A percentile compares a stretch with the other conserved stretches of the same genome.
These are phyloP conservation scores for Triangularia setosa DNA, from an alignment of 2,329 filamentous ascomycete genomes.

Conservation along the genomic window DNA sequence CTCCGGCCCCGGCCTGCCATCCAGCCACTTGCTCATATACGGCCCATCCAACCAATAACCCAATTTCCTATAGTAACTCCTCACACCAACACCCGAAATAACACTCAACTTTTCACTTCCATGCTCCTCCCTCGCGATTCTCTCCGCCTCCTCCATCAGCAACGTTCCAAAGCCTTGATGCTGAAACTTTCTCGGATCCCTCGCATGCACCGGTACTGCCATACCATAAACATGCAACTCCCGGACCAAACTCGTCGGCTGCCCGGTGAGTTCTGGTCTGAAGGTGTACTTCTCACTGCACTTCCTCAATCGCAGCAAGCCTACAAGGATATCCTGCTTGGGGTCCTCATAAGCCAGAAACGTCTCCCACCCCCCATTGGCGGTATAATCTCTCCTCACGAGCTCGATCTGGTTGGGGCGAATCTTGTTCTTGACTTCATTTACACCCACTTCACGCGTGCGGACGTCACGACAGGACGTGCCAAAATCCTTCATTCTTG, in stretches of 20 bases:
- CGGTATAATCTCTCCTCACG: conserved; percentile 86
- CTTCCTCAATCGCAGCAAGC: conserved; percentile 80
- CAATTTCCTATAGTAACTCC: conserved; percentile 90
- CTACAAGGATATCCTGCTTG: conserved; percentile 96
- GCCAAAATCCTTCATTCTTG: conserved; percentile 99
- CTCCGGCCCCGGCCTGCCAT: conserved; percentile 39
- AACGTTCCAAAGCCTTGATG: conserved; percentile 96
- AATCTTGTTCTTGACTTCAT: conserved; percentile 99
- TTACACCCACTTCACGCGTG: conserved; percentile 94
- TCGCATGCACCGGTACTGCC: conserved; percentile 92
- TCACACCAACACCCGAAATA: conserved; percentile 94
- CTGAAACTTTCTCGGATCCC: conserved; percentile 95
- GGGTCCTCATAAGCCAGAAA: conserved; percentile 98
- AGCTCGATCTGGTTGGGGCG: conserved; percentile 94
- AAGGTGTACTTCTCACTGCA: conserved; percentile 91
- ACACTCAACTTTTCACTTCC: conserved; percentile 92
- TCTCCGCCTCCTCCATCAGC: conserved; percentile 95
- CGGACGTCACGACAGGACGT: conserved; percentile 95
- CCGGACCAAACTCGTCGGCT: conserved; percentile 86
- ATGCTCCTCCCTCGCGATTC: conserved; percentile 91
- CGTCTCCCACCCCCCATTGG: conserved; percentile 97
- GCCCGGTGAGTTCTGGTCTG: conserved; percentile 76
- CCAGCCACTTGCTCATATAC: conserved; percentile 69
- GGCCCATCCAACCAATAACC: conserved; percentile 93
- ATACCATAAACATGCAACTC: conserved; percentile 97